Evolutionary conservation across 805 yeast species (phyloP).

Genomic region (Metschnikowia continentalis): DNA sequence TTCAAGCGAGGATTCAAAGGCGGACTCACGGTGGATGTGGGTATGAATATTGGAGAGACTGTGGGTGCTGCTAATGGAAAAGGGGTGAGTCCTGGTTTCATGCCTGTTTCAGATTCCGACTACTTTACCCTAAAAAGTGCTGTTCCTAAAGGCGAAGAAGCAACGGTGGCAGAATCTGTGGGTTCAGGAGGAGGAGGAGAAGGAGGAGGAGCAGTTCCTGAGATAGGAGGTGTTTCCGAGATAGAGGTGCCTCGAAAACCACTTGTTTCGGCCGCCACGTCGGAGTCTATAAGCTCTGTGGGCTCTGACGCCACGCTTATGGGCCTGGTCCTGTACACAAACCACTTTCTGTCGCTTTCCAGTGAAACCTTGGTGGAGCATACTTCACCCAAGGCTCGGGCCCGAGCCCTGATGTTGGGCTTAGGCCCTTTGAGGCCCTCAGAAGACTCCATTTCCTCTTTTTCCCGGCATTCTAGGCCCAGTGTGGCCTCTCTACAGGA

Average conservation of each 20-base stretch:
- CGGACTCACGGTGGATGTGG: too few relatives aligned
- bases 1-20: too few relatives aligned
- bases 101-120: conserved; percentile 3
- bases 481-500: conserved; percentile 14
- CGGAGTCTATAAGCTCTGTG: conserved; percentile 26
- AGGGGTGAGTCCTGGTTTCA: too few relatives aligned
- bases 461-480: conserved; percentile 5
- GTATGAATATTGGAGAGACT: too few relatives aligned
- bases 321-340: conserved; percentile 1
- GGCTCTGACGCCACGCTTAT: conserved; percentile 22
- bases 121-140: conserved; percentile 9
- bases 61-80: too few relatives aligned
- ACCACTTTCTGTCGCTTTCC: conserved; percentile 21
- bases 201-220: too few relatives aligned
- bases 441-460: too few relatives aligned
- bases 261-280: not conserved
- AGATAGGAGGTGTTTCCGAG: too few relatives aligned
- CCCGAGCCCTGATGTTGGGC: not conserved
- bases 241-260: not conserved
- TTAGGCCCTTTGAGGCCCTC: not conserved
- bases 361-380: conserved; percentile 34
- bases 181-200: too few relatives aligned
- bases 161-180: too few relatives aligned
- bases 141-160: too few relatives aligned
- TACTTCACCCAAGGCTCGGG: not conserved